Evolutionary conservation across 441 rosid genomes (phyloP), one percentile per base, ranked within the genome.

Genomic region (Pelargonium myrrhifolium): DNA sequence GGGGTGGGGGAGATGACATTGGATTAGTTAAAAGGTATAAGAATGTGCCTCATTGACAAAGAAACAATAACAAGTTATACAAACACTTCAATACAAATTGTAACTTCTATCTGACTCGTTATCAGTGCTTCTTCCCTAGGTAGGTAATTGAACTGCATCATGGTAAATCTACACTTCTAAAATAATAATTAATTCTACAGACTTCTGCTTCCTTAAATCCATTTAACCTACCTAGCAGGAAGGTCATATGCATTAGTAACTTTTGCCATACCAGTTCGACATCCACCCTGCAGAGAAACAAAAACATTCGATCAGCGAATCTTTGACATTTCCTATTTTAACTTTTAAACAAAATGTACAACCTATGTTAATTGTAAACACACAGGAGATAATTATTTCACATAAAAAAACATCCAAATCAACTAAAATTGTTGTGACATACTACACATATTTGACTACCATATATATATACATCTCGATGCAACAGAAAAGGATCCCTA

Each of bases 211-310:
- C 37, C 6, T 31, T 31, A n/a, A 47, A 12, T 59, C 6, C 51
- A 58, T 39, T 42, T 68, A 71, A 77, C 88, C 35, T 65, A 94
- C 99, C 99, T 89, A 61, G 94, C 90, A 49, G 99, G 99, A 75
- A 95, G 90, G 77, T 92, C 95, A 87, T 95, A 95, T 22, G 98
- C 99, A 80, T 83, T 83, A 67, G 99, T 95, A 81, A 87, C 93
- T 83, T 95, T 95, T 0, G 93, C 98, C 98, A 90, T 90, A 76
- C 99, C 99, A 22, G 98, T 95, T 70, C 98, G 82, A 82, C 98
- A 92, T 71, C 98, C 99, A 72, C 98, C 98, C 99, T 95, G 80
- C 55, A 68, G 74, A 78, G 69, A 76, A 75, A 77, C 47, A 79
- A 74, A 66, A 55, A 35, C 45, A 69, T 15, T 21, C 11, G 58